Evolutionary conservation across 331 rosid species (phyloP).

Genomic region (Pyracantha coccinea): DNA sequence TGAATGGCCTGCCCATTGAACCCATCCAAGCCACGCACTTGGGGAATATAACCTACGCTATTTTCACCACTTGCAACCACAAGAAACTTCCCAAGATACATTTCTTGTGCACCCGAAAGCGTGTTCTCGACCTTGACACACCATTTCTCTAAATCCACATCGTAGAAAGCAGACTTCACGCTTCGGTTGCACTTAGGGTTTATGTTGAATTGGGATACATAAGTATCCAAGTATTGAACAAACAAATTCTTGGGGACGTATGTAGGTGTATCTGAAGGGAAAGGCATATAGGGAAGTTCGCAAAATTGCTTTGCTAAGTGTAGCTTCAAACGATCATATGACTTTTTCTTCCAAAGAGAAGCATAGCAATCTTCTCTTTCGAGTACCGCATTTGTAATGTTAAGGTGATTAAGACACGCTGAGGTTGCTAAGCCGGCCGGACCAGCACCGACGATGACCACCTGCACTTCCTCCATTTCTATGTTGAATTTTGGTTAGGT

Average conservation of each 20-base stretch:
- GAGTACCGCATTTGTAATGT: conserved; percentile 32
- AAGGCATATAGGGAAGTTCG: conserved; percentile 40
- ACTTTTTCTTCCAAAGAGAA: conserved; percentile 51
- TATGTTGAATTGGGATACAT: conserved; percentile 21
- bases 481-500: too few species aligned
- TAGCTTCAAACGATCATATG: conserved; percentile 59
- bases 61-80: conserved; percentile 61
- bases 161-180: conserved; percentile 26
- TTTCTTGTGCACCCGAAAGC: not conserved
- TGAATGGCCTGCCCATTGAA: conserved; percentile 43
- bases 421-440: conserved; percentile 60
- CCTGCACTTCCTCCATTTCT: conserved; percentile 16
- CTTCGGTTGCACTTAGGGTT: conserved; percentile 5
- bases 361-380: conserved; percentile 53
- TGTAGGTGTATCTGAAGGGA: conserved; percentile 20
- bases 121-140: conserved; percentile 18
- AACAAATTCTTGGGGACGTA: conserved; percentile 35
- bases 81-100: conserved; percentile 25
- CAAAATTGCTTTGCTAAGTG: conserved; percentile 51
- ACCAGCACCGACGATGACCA: conserved; percentile 53
- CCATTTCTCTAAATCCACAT: conserved; percentile 23
- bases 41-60: conserved; percentile 29
- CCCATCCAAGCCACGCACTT: conserved; percentile 21
- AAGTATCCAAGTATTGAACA: conserved; percentile 34
- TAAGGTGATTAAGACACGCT: conserved; percentile 44